Percentiles rank a stretch among this genome's conserved stretches.
Conservation (phyloP, 805 yeast genomes). For the Ogataea pilisensis region DNA sequence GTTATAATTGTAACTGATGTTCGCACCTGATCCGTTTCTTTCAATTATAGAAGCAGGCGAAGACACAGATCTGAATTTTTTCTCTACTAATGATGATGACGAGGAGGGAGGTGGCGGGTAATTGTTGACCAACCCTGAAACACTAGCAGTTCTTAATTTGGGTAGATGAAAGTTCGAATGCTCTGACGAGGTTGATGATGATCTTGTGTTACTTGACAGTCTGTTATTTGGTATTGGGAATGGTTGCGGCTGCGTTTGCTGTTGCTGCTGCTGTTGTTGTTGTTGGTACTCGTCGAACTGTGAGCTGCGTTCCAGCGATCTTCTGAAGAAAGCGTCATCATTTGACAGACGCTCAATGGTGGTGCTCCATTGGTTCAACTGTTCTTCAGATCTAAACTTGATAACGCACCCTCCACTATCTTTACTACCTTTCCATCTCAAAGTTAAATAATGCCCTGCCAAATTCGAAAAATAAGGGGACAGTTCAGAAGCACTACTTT, state of each 20-base stretch:
- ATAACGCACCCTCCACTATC: constrained; percentile 85
- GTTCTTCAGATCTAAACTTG: constrained; percentile 79
- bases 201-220: constrained; percentile 13
- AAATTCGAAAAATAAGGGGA: constrained; percentile 27
- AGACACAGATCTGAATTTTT: constrained; percentile 32
- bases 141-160: constrained; percentile 26
- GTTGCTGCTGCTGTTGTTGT: constrained; percentile 4
- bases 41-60: constrained; percentile 25
- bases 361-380: constrained; percentile 74
- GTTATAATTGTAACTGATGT: neutral
- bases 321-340: constrained; percentile 18
- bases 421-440: constrained; percentile 80
- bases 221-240: constrained; percentile 7
- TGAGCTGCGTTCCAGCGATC: constrained; percentile 9
- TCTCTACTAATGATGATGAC: constrained; percentile 11
- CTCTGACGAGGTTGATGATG: constrained; percentile 25
- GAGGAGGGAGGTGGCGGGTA: constrained; percentile 23
- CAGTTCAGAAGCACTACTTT: constrained; percentile 27
- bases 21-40: constrained; percentile 4
- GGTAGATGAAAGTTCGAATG: constrained; percentile 18
- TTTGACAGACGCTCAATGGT: constrained; percentile 49
- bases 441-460: constrained; percentile 55
- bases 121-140: constrained; percentile 19
- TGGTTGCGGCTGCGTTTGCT: constrained; percentile 14
- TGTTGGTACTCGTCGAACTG: constrained; percentile 4